phyloP scores from a whole-genome alignment of 257 asterid species.

The Paraleonurus japonicus region DNA sequence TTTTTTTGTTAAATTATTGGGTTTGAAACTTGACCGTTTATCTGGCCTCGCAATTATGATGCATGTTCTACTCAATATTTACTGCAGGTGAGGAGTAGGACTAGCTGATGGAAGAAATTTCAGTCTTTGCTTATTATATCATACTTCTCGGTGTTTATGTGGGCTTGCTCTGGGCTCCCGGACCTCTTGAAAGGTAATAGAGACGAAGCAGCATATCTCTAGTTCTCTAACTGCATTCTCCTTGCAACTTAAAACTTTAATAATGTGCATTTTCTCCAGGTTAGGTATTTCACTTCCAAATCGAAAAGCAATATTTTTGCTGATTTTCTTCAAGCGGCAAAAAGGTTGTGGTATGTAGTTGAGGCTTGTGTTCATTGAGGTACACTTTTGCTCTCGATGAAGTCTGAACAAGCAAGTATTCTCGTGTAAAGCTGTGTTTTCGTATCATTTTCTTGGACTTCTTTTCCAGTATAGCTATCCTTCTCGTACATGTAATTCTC shows the following conservation, averaged over 20 bases:
- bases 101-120: constrained; percentile 3
- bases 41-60: not conserved
- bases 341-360: not conserved
- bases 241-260: not conserved
- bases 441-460: not conserved
- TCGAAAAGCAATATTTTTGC: not conserved
- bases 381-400: constrained; percentile 2
- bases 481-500: not conserved
- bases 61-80: constrained; percentile 2
- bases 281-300: constrained; percentile 2
- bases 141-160: not conserved
- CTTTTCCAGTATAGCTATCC: not conserved
- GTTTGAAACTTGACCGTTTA: not conserved
- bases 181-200: not conserved
- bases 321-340: constrained; percentile 18
- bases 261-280: constrained; percentile 19
- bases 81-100: constrained; percentile 20
- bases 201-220: not conserved
- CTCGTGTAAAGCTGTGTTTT: not conserved
- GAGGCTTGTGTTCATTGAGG: constrained; percentile 11
- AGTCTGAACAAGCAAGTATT: not conserved
- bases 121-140: not conserved
- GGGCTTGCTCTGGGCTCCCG: not conserved
- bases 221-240: not conserved
- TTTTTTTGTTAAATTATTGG: not conserved